Base-by-base conservation (phyloP, 331 rosid species). In the Dryas integrifolia region DNA sequence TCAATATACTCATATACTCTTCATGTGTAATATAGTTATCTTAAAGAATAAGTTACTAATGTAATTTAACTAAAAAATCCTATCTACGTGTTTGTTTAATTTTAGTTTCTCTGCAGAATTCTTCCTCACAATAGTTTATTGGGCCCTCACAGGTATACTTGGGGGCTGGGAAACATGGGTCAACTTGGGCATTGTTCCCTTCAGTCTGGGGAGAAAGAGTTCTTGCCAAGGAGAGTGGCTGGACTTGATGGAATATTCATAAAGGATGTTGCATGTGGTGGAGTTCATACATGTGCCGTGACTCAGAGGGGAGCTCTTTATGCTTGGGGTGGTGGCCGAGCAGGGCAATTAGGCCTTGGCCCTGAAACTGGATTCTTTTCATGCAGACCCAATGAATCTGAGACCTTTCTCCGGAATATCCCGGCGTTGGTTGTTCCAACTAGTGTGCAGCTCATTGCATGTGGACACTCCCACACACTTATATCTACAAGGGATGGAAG, bases 171-270 rank as follows among this genome's bases (percentile, higher is more conserved):
- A 79, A 89, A 69, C 76, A 86, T 91, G 96, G 98, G 98, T 59
- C 98, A 93, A 75, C 97, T 93, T n/a, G 97, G 98, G 72, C 97
- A 93, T 80, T 87, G 95, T 81, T 93, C 96, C 55, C 96, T 91
- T 35, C 98, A 89, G 79, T 86, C 75, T 45, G 96, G 90, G 11
- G 91, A 89, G 47, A 93, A 89, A 77, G 98, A 93, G 83, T 81
- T 93, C 74, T 58, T 93, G 44, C 98, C 98, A 13, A 85, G 98
- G 89, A 85, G 91, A 85, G 96, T 93, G 76, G 97, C 87, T 73
- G 82, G 96, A 58, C 95, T 93, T 57, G 91, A 90, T 72, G 90
- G 86, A 67, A 78, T 87, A 77, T 43, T 65, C 71, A 76, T 91
- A 48, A 89, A 78, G 76, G 88, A 82, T 41, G 82, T 86, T 49